Evolutionary conservation across 2,329 filamentous ascomycete genomes (phyloP).

Genomic region (Botrytis hyacinthi): DNA sequence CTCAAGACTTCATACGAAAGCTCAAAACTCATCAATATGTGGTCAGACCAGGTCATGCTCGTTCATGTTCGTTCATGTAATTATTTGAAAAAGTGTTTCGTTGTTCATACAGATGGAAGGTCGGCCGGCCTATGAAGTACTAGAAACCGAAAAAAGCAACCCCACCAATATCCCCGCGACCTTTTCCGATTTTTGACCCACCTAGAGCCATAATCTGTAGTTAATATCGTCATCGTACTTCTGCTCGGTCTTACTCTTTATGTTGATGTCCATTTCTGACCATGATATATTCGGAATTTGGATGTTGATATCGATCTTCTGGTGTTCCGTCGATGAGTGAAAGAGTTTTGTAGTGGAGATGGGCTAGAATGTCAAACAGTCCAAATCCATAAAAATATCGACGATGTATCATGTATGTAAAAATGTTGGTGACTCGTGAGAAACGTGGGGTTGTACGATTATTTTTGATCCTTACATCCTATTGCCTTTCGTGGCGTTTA

Average conservation of each 20-base stretch:
- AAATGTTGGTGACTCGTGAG: not conserved
- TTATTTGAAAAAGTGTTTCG: not conserved
- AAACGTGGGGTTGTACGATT: slow-evolving; percentile 1
- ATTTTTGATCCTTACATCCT: not conserved
- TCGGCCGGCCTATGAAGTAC: not conserved
- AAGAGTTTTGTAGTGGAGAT: not conserved
- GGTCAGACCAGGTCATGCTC: not conserved
- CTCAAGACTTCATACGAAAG: not conserved
- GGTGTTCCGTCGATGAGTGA: not conserved
- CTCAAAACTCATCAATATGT: not conserved
- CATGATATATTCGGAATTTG: not conserved
- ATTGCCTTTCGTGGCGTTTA: slow-evolving; percentile 7
- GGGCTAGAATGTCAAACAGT: not conserved
- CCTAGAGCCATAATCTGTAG: not conserved
- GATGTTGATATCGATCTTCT: not conserved
- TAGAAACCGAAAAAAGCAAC: not conserved
- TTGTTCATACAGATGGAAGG: not conserved
- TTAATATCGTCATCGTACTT: slow-evolving; percentile 12
- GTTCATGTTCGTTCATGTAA: not conserved
- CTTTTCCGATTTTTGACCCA: slow-evolving; percentile 5
- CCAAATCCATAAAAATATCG: not conserved
- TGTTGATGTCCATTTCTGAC: not conserved
- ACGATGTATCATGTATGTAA: too few relatives aligned
- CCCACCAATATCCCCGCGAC: slow-evolving; percentile 13
- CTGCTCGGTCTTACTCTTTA: slow-evolving; percentile 9